Evolutionary conservation across 257 asterid species (phyloP).

Genomic region (Nicotiana paniculata): DNA sequence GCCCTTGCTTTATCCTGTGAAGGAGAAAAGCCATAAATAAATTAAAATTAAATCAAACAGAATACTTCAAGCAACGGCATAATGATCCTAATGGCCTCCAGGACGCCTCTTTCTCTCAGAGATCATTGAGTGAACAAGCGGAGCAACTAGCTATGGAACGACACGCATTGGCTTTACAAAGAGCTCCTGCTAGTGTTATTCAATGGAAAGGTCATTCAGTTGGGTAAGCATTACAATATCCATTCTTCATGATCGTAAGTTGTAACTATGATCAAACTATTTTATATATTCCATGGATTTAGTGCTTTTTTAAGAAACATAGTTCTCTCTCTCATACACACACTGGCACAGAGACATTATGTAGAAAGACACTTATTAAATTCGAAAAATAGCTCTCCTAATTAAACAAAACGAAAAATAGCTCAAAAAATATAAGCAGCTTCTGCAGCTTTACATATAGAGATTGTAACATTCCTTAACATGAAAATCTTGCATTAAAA

Average conservation of each 20-base stretch:
- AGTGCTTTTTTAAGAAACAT: neutral
- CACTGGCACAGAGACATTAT: neutral
- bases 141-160: constrained; percentile 64
- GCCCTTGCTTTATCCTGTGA: constrained; percentile 1
- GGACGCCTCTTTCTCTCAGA: constrained; percentile 35
- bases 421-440: neutral
- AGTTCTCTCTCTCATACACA: too few relatives aligned
- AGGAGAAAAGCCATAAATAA: constrained; percentile 61
- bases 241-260: neutral
- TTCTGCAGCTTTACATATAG: neutral
- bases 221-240: constrained; percentile 38
- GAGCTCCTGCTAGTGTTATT: constrained; percentile 38
- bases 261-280: neutral
- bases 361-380: neutral
- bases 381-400: neutral
- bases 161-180: constrained; percentile 48
- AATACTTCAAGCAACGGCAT: constrained; percentile 41
- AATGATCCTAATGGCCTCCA: constrained; percentile 21
- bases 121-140: constrained; percentile 38
- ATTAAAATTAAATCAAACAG: constrained; percentile 65
- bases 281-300: neutral
- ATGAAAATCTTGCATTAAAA: neutral
- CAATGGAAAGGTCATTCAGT: constrained; percentile 86
- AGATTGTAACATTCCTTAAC: neutral
- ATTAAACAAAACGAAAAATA: neutral